A percentile compares a stretch with the other conserved stretches of the same genome.
Evolutionary conservation across 73 alveolate species (phyloP).

Genomic region (Durusdinium trenchii): DNA sequence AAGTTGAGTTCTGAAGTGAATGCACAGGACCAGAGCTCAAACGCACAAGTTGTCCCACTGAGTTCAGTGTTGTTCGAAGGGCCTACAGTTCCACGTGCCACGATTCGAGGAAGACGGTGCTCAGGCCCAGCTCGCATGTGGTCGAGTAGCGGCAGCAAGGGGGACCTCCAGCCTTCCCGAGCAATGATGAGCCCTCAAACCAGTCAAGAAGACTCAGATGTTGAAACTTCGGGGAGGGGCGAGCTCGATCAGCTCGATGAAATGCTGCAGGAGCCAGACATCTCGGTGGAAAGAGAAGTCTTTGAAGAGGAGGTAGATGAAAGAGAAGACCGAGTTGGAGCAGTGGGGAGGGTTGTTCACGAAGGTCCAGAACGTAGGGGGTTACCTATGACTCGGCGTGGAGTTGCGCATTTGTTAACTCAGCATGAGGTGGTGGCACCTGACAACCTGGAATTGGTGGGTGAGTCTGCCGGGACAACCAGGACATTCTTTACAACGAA

Average conservation of each 20-base stretch:
- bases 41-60: conserved; percentile 6
- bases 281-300: neutral
- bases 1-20: neutral
- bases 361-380: conserved; percentile 26
- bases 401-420: conserved; percentile 27
- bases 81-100: neutral
- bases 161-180: conserved; percentile 5
- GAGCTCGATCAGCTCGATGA: neutral
- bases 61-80: neutral
- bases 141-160: neutral
- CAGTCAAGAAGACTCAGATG: neutral
- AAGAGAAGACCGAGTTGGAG: neutral
- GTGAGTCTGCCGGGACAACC: too few relatives aligned
- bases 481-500: too few relatives aligned
- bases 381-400: conserved; percentile 57
- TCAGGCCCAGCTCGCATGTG: neutral
- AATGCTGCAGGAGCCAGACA: neutral
- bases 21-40: too few relatives aligned
- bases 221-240: neutral
- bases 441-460: too few relatives aligned
- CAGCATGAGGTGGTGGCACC: conserved; percentile 21
- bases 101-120: neutral
- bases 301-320: neutral
- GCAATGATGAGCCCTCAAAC: too few relatives aligned
- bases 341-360: too few relatives aligned